These are phyloP conservation scores for Hyphopichia burtonii DNA, from an alignment of 1,139 yeast genomes.

Conservation along the genomic window DNA sequence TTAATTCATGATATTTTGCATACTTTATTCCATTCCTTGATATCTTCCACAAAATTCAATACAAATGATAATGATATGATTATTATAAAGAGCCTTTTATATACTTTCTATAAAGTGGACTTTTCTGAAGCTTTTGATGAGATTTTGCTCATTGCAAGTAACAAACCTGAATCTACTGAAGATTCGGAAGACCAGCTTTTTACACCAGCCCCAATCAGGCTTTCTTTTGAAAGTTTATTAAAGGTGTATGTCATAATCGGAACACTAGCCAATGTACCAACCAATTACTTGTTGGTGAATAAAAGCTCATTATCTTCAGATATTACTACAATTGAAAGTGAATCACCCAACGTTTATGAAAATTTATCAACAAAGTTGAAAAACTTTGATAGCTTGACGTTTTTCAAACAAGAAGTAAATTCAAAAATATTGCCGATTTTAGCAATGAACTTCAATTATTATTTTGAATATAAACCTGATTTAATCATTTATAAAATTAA, in stretches of 20 bases:
- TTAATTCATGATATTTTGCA: slow-evolving; percentile 26
- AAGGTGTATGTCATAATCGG: slow-evolving; percentile 26
- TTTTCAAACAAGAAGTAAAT: slow-evolving; percentile 15
- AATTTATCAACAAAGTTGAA: slow-evolving; percentile 11
- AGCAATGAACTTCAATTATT: slow-evolving; percentile 28
- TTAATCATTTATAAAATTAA: slow-evolving; percentile 24
- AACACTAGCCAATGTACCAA: slow-evolving; percentile 23
- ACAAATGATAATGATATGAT: slow-evolving; percentile 13
- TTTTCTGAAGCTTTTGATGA: slow-evolving; percentile 21
- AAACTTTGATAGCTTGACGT: slow-evolving; percentile 10
- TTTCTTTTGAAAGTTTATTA: slow-evolving; percentile 29
- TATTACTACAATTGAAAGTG: slow-evolving; percentile 22
- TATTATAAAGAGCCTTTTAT: slow-evolving; percentile 20
- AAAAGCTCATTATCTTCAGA: slow-evolving; percentile 22
- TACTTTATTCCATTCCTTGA: slow-evolving; percentile 15
- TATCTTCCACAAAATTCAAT: slow-evolving; percentile 7
- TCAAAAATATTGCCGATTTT: slow-evolving; percentile 25
- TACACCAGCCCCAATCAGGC: slow-evolving; percentile 19
- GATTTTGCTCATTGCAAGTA: slow-evolving; percentile 24
- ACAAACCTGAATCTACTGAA: slow-evolving; percentile 6
- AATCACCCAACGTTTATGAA: slow-evolving; percentile 23
- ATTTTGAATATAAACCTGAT: slow-evolving; percentile 32
- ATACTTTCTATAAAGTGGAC: slow-evolving; percentile 21
- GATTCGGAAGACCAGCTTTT: slow-evolving; percentile 6
- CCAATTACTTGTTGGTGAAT: slow-evolving; percentile 16